Evolutionary conservation across 1,139 yeast genomes (phyloP), one percentile per base, ranked within the genome.

Genomic region (Diutina scorzettiae): DNA sequence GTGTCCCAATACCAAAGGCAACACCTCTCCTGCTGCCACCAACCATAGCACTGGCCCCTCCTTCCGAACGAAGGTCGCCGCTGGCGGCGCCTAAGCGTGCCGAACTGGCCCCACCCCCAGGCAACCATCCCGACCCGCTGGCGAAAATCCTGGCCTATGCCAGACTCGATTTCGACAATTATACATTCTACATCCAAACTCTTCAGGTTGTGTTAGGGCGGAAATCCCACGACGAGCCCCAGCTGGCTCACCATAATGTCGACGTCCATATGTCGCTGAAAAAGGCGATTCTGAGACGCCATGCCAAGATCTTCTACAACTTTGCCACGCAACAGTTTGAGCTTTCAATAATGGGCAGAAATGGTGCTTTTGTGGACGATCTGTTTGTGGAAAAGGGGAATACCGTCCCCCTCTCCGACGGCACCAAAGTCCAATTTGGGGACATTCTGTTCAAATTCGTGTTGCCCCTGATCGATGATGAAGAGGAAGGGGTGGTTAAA

Each of bases 351-450:
- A 67, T 87, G 51, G 98, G 98, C 19, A 72, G 95, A 52, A 91
- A 91, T 56, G 98, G 98, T 28, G 96, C 96, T 0, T 91, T 89
- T 65, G 95, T 91, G 3, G 91, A 89, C 59, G 95, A 87, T 51
- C 67, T 68, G 27, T 91, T 87, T 58, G 81, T 89, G 11, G 96
- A 85, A 54, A 77, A 83, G 47, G 96, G 95, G 9, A 78, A 84
- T 37, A 89, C 97, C 0, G 86, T 87, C 4, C 95, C 95, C 1
- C 66, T 91, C 44, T 66, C 67, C 12, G 87, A 89, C 60, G 80
- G 81, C 20, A 81, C 95, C 2, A 82, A 82, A 51, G 79, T 93
- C 43, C 97, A 91, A 59, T 84, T 91, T 44, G 97, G 96, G 8
- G 95, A 86, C 54, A 85, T 91, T 21, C 81, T 89, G 11, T 91